phyloP scores from a whole-genome alignment of 1,284 basidiomycete genomes.

The Schizophyllum amplum region DNA sequence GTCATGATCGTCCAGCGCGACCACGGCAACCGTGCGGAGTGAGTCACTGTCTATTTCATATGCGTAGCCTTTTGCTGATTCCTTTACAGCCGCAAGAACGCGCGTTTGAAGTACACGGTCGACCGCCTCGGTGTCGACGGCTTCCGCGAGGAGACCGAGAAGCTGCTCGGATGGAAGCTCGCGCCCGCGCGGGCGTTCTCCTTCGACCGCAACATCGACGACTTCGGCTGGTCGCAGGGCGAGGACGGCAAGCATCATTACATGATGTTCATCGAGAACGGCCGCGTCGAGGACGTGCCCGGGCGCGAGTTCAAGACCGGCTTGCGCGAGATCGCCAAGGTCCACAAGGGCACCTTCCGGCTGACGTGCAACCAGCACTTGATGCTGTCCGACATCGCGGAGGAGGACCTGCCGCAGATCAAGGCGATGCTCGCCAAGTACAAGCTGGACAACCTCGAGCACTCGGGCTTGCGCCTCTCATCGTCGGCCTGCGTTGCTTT shows the following conservation, averaged over 20 bases:
- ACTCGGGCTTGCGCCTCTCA: constrained; percentile 75
- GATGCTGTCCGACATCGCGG: constrained; percentile 77
- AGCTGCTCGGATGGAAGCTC: constrained; percentile 77
- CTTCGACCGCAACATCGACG: constrained; percentile 89
- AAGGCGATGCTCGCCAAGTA: constrained; percentile 80
- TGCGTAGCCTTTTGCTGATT: too few species aligned
- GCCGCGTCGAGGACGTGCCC: constrained; percentile 90
- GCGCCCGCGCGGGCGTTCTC: constrained; percentile 67
- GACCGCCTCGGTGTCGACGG: constrained; percentile 85
- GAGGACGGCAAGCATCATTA: constrained; percentile 89
- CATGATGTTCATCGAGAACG: constrained; percentile 96
- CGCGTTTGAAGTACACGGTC: constrained; percentile 94
- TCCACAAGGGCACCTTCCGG: constrained; percentile 92
- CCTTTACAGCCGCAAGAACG: constrained; percentile 44
- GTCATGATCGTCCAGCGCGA: constrained; percentile 94
- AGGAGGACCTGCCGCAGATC: constrained; percentile 68
- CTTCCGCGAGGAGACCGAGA: constrained; percentile 90
- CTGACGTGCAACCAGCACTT: constrained; percentile 95
- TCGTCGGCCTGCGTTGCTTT: constrained; percentile 96
- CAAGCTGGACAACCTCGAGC: constrained; percentile 85
- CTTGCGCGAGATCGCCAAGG: constrained; percentile 85
- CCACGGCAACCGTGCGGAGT: constrained; percentile 92
- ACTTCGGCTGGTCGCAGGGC: constrained; percentile 89
- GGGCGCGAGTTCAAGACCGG: constrained; percentile 90
- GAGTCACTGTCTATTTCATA: constrained; percentile 30